Base-by-base conservation (phyloP, 2,329 filamentous ascomycete genomes). In the Venturia pyrina region DNA sequence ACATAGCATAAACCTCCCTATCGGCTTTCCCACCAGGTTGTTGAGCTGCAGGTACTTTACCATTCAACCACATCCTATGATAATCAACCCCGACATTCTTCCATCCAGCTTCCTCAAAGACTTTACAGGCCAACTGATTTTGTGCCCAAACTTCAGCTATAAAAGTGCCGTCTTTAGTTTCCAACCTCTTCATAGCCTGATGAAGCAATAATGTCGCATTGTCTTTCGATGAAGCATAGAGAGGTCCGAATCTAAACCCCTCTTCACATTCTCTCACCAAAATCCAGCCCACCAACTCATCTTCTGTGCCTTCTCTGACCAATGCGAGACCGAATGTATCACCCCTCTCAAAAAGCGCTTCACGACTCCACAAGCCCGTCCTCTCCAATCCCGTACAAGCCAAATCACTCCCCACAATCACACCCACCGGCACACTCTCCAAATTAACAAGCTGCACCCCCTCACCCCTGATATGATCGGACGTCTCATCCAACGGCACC, bases 41-140 rank as follows among this genome's bases (percentile, higher is more conserved):
- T 66, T 77, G 75, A 64, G 73, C 73, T 6, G 66, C 64, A 8
- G 75, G 72, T 13, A 73, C 72, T 28, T 70, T 70, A 0, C 71
- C 73, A 59, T 72, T 64, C 13, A 74, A 62, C 76, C 76, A 77
- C 76, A 78, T 78, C 24, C 76, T 72, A 69, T 75, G 70, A 68
- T 75, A 77, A 43, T 74, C 70, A 7, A 76, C 50, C 6, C 71
- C 73, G 15, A 67, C 67, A 41, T 66, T 68, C 28, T 66, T 63
- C 73, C 74, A 78, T 7, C 75, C 75, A 8, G 74, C 61, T 3
- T 72, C 69, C 53, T 75, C 70, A 65, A 78, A 76, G 11, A 76
- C 65, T 44, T 68, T 69, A 43, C 68, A 66, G 0, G 71, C 74
- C 0, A 70, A 61, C 2, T 67, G 34, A 70, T 77, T 77, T 4